A percentile compares a stretch with the other conserved stretches of the same genome.
Evolutionary conservation across 148 eudicot species (phyloP).

Genomic region (Spergularia marina): DNA sequence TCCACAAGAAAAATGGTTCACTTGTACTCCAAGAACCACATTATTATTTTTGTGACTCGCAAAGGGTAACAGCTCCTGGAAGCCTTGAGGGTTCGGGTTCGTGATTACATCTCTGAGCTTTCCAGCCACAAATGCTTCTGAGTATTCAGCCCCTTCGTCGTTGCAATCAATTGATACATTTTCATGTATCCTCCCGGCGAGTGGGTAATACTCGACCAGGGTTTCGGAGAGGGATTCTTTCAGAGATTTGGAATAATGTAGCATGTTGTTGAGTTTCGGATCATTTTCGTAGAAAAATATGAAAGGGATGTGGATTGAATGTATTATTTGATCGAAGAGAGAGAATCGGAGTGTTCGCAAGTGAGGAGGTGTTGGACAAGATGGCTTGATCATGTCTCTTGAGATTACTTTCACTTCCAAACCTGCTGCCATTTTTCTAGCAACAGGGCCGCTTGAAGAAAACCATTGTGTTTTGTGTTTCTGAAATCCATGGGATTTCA

Average conservation of each 20-base stretch:
- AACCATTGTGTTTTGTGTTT: too few species aligned
- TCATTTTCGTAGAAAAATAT: constrained; percentile 18
- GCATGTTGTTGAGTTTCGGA: neutral
- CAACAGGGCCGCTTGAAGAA: too few species aligned
- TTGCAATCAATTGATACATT: constrained; percentile 19
- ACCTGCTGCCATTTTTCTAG: neutral
- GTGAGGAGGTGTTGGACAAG: constrained; percentile 11
- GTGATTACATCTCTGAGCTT: neutral
- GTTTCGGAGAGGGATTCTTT: constrained; percentile 22
- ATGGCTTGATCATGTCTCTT: constrained; percentile 16
- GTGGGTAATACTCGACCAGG: constrained; percentile 27
- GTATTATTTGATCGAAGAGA: neutral
- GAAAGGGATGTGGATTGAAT: neutral
- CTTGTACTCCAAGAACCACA: constrained; percentile 14
- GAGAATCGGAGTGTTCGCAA: neutral
- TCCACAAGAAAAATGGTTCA: constrained; percentile 33
- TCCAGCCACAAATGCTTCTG: neutral
- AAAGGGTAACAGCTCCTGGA: neutral
- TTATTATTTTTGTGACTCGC: neutral
- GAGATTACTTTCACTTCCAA: constrained; percentile 1
- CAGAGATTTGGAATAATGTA: neutral
- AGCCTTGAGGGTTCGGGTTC: neutral
- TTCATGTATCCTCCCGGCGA: constrained; percentile 23
- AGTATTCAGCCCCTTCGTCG: constrained; percentile 29
- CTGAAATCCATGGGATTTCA: too few species aligned